Conservation (phyloP, 2,329 filamentous ascomycete species). For the Colletotrichum musicola region DNA sequence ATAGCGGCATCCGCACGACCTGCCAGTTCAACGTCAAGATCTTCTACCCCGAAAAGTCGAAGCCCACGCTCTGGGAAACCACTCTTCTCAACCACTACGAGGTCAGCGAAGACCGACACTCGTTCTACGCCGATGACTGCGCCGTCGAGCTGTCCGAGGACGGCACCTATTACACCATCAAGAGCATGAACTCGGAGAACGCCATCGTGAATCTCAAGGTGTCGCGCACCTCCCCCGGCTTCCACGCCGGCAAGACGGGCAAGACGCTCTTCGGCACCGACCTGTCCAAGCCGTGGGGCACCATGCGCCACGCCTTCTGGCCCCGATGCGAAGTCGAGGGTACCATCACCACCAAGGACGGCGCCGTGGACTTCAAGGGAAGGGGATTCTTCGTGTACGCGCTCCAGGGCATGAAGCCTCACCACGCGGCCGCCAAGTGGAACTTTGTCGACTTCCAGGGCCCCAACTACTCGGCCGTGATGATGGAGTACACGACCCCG, state of each 20-base stretch:
- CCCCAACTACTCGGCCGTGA: slow-evolving; percentile 84
- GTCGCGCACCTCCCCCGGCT: slow-evolving; percentile 81
- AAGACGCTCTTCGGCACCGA: slow-evolving; percentile 90
- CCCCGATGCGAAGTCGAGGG: slow-evolving; percentile 86
- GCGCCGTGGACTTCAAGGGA: slow-evolving; percentile 85
- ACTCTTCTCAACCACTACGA: slow-evolving; percentile 82
- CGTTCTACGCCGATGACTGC: slow-evolving; percentile 88
- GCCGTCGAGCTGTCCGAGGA: slow-evolving; percentile 89
- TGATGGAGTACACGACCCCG: slow-evolving; percentile 98
- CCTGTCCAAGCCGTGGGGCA: slow-evolving; percentile 86
- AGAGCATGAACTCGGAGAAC: slow-evolving; percentile 85
- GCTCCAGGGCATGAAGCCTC: slow-evolving; percentile 98
- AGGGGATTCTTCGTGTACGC: slow-evolving; percentile 85
- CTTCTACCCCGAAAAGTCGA: slow-evolving; percentile 80
- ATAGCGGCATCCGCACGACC: slow-evolving; percentile 88
- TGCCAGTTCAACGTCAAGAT: slow-evolving; percentile 96
- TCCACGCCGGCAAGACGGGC: slow-evolving; percentile 86
- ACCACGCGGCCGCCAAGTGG: slow-evolving; percentile 93
- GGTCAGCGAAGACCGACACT: slow-evolving; percentile 86
- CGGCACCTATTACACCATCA: slow-evolving; percentile 86
- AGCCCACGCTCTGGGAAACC: slow-evolving; percentile 85
- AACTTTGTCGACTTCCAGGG: slow-evolving; percentile 95
- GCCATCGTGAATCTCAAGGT: slow-evolving; percentile 90
- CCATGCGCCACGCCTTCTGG: slow-evolving; percentile 95
- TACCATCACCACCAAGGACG: slow-evolving; percentile 84